Evolutionary conservation across 2,329 filamentous ascomycete genomes (phyloP).

Genomic region (Fusarium agapanthi): DNA sequence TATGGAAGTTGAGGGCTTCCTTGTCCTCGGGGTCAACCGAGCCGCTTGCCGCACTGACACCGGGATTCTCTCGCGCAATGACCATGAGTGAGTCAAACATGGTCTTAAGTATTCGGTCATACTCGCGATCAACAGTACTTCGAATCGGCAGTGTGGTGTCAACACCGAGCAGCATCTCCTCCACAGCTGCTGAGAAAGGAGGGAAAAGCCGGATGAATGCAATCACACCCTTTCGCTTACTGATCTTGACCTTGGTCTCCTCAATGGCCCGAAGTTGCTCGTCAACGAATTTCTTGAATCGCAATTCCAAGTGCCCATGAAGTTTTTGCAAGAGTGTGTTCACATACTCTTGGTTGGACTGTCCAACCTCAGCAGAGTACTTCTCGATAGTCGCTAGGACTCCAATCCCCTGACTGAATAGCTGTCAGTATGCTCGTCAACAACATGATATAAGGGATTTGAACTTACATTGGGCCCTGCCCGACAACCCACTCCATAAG

Average conservation of each 20-base stretch:
- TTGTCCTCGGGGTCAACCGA: constrained; percentile 81
- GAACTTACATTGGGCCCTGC: constrained; percentile 80
- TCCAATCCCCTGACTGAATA: constrained; percentile 82
- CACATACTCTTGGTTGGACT: constrained; percentile 93
- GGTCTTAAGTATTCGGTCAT: constrained; percentile 86
- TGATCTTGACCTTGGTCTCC: constrained; percentile 98
- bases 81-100: constrained; percentile 99
- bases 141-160: constrained; percentile 71
- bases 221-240: constrained; percentile 97
- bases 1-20: constrained; percentile 96
- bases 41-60: constrained; percentile 54
- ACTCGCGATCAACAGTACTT: constrained; percentile 83
- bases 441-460: background rate
- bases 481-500: constrained; percentile 85
- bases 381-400: constrained; percentile 83
- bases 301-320: constrained; percentile 75
- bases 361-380: constrained; percentile 80
- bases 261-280: constrained; percentile 96
- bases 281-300: constrained; percentile 90
- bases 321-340: constrained; percentile 82
- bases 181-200: constrained; percentile 80
- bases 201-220: constrained; percentile 95
- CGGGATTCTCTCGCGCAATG: constrained; percentile 79
- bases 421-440: constrained; percentile 22
- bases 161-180: constrained; percentile 77